Percentiles rank a stretch among this genome's conserved stretches.
These are phyloP conservation scores for Sesbania bispinosa DNA, from an alignment of 306 rosid species.

Conservation along the genomic window DNA sequence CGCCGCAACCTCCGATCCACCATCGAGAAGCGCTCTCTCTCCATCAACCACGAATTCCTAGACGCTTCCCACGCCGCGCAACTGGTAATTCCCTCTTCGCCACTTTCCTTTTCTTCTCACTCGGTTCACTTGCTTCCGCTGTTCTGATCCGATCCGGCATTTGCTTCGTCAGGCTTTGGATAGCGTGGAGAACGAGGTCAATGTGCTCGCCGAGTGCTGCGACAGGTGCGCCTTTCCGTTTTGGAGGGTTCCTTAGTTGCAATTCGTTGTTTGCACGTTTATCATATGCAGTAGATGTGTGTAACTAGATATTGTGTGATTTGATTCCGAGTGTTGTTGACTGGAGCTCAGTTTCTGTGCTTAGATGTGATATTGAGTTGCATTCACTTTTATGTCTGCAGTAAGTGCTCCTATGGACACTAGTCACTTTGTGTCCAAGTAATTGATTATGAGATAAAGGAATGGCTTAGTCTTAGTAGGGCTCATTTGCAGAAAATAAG, in stretches of 20 bases:
- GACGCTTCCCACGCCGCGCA: slow-evolving; percentile 71
- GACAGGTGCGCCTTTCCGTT: slow-evolving; percentile 46
- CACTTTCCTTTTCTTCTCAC: background rate
- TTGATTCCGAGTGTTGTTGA: background rate
- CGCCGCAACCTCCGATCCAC: slow-evolving; percentile 95
- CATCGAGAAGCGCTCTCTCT: slow-evolving; percentile 80
- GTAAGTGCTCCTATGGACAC: background rate
- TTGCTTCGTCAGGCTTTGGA: slow-evolving; percentile 48
- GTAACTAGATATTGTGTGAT: background rate
- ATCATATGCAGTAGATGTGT: background rate
- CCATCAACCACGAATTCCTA: slow-evolving; percentile 74
- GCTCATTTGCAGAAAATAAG: background rate
- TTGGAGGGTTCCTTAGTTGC: background rate
- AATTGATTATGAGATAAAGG: background rate
- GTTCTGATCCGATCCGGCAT: slow-evolving; percentile 11
- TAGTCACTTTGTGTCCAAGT: background rate
- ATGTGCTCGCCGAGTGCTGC: slow-evolving; percentile 70
- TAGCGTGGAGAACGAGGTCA: slow-evolving; percentile 81
- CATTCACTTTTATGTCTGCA: background rate
- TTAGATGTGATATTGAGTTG: slow-evolving; percentile 11
- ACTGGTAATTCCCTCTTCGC: slow-evolving; percentile 26
- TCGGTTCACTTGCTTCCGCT: background rate
- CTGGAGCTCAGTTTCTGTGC: background rate
- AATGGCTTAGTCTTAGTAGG: background rate
- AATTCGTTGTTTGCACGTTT: background rate